Evolutionary conservation across 2,329 filamentous ascomycete genomes (phyloP), one percentile per base, ranked within the genome.

Genomic region (Aureobasidium namibiae): DNA sequence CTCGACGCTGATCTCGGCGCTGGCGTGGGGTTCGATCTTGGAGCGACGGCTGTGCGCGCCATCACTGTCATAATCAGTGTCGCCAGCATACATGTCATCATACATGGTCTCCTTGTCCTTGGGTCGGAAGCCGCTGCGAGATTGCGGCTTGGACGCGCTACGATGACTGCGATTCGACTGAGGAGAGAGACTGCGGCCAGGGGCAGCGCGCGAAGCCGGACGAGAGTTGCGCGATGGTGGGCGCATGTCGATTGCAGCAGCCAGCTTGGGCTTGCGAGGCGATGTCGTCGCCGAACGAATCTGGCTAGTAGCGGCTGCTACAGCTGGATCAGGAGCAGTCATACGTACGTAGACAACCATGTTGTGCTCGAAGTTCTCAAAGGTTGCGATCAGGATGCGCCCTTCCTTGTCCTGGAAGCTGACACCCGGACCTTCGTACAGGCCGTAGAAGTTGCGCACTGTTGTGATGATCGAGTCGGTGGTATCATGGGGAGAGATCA

Each of bases 381-480:
- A 96, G 62, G 90, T 85, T 64, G 92, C 91, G 74, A 99, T 97
- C 69, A 99, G 84, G 62, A 89, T 95, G 69, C 89, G 92, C 68
- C 90, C 90, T 67, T 88, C 80, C 64, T 89, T 84, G 73, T 97
- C 92, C 75, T 97, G 92, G 69, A 99, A 97, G 76, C 90, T 95
- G 69, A 99, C 88, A 65, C 94, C 92, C 71, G 87, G 67, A 50
- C 75, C 86, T 65, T 92, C 89, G 73, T 96, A 96, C 65, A 99
- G 82, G 62, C 94, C 94, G 72, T 96, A 97, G 77, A 97, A 97
- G 79, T 96, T 97, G 82, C 96, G 97, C 70, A 97, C 92, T 1
- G 94, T 97, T 14, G 91, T 94, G 64, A 97, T 90, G 76, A 99
- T 99, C 36, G 92, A 96, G 71, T 97, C 92, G 23, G 92, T 97